Evolutionary conservation across 164 flowering plant species (phyloP).

Genomic region (Platanus orientalis): DNA sequence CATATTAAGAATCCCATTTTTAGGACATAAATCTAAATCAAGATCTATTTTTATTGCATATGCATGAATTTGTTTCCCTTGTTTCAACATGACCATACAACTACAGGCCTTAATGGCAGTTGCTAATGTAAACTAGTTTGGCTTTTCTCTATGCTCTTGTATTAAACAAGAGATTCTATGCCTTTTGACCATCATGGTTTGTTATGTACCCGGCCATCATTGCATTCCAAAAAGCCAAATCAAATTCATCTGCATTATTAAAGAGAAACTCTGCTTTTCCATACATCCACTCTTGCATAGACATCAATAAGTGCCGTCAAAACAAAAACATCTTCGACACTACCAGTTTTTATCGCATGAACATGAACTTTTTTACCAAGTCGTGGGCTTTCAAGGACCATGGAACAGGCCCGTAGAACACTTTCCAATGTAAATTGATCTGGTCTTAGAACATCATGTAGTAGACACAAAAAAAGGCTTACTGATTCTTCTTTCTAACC

Average conservation of each 20-base stretch:
- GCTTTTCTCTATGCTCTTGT: conserved; percentile 27
- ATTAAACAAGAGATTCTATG: too few relatives aligned
- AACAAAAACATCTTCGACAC: conserved; percentile 34
- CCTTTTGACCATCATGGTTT: too few relatives aligned
- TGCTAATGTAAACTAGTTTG: conserved; percentile 41
- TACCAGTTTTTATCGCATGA: conserved; percentile 39
- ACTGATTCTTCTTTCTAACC: conserved; percentile 31
- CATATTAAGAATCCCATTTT: conserved; percentile 46
- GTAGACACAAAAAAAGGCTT: conserved; percentile 24
- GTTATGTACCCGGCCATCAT: conserved; percentile 54
- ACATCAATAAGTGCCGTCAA: conserved; percentile 48
- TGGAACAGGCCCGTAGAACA: conserved; percentile 45
- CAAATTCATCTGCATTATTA: conserved; percentile 19
- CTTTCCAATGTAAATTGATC: conserved; percentile 52
- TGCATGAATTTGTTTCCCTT: conserved; percentile 55
- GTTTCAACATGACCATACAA: conserved; percentile 24
- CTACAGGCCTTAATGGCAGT: conserved; percentile 47
- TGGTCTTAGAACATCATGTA: conserved; percentile 29
- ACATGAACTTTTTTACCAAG: conserved; percentile 48
- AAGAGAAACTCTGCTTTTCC: conserved; percentile 41
- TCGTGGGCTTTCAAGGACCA: conserved; percentile 19
- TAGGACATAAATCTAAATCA: conserved; percentile 37
- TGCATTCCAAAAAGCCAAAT: conserved; percentile 53
- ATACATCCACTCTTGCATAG: conserved; percentile 40
- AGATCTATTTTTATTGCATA: conserved; percentile 32